These are phyloP conservation scores for Penicillium sclerotiorum DNA, from an alignment of 2,329 filamentous ascomycete species.

Conservation along the genomic window DNA sequence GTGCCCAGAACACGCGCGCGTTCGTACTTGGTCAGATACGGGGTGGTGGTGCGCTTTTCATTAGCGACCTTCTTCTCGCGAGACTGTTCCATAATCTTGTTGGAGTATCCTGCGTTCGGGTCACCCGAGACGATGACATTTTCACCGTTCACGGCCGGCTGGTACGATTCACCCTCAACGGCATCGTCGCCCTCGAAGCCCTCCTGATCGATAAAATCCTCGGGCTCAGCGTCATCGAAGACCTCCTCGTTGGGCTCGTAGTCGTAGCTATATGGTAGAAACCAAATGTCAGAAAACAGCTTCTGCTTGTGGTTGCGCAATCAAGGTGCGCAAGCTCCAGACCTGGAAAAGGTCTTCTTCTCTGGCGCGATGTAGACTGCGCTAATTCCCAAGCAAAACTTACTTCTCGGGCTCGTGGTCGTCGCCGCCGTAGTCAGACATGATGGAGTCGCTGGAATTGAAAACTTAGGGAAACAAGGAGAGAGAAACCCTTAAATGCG, in stretches of 20 bases:
- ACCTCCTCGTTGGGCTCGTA: constrained; percentile 62
- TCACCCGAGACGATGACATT: constrained; percentile 53
- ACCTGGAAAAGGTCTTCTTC: constrained; percentile 14
- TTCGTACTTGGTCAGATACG: constrained; percentile 99
- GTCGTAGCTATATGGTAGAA: constrained; percentile 41
- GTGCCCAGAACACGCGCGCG: constrained; percentile 90
- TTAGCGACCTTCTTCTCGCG: constrained; percentile 86
- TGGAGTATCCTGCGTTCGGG: constrained; percentile 49
- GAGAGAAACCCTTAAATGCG: constrained; percentile 23
- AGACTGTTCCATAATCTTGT: constrained; percentile 60
- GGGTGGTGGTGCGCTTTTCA: constrained; percentile 86
- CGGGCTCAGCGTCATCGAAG: constrained; percentile 69
- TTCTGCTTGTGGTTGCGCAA: constrained; percentile 6
- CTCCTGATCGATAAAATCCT: constrained; percentile 61
- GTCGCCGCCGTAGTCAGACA: constrained; percentile 76
- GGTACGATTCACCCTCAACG: constrained; percentile 50
- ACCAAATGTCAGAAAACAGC: constrained; percentile 26
- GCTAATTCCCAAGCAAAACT: constrained; percentile 31
- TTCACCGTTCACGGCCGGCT: constrained; percentile 41
- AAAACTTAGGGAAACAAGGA: constrained; percentile 16
- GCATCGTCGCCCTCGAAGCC: constrained; percentile 57
- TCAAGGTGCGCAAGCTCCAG: constrained; percentile 11
- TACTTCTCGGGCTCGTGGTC: constrained; percentile 64
- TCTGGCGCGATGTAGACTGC: constrained; percentile 5
- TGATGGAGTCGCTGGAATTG: constrained; percentile 38